Conservation (phyloP, 352 stramenopile species). For the Phytophthora litchii region DNA sequence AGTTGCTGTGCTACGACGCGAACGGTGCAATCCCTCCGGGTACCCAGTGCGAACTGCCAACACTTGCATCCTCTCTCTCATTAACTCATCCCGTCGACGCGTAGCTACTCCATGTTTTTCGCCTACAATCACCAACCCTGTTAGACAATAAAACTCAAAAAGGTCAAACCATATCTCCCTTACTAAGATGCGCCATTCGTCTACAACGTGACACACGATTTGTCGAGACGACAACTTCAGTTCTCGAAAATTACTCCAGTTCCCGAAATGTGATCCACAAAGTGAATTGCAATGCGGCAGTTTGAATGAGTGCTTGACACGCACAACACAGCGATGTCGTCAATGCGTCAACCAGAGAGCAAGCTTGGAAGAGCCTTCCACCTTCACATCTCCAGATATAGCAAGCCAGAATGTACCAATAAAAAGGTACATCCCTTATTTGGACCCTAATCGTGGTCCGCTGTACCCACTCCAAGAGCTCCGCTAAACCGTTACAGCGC, state of each 20-base stretch:
- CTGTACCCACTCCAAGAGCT: conserved; percentile 3
- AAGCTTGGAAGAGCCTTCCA: conserved; percentile 10
- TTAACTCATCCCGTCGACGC: conserved; percentile 50
- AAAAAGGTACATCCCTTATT: background rate
- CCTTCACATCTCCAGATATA: conserved; percentile 31
- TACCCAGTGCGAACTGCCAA: conserved; percentile 54
- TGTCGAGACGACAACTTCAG: conserved; percentile 19
- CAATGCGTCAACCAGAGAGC: conserved; percentile 8
- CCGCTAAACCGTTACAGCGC: conserved; percentile 13
- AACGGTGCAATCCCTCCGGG: conserved; percentile 39
- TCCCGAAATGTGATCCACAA: background rate
- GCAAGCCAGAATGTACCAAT: conserved; percentile 16
- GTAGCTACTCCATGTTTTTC: conserved; percentile 63
- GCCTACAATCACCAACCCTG: conserved; percentile 27
- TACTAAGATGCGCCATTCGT: conserved; percentile 55
- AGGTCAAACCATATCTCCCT: conserved; percentile 2
- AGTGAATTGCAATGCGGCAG: background rate
- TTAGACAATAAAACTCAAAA: background rate
- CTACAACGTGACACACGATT: conserved; percentile 20
- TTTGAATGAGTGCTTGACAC: background rate
- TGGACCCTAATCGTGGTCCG: conserved; percentile 4
- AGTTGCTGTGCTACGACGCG: conserved; percentile 10
- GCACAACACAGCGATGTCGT: conserved; percentile 16
- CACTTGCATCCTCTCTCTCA: conserved; percentile 50
- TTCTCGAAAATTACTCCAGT: background rate